Percentiles rank a stretch among this genome's conserved stretches.
Conservation (phyloP, 306 rosid genomes). For the Gillenia trifoliata region DNA sequence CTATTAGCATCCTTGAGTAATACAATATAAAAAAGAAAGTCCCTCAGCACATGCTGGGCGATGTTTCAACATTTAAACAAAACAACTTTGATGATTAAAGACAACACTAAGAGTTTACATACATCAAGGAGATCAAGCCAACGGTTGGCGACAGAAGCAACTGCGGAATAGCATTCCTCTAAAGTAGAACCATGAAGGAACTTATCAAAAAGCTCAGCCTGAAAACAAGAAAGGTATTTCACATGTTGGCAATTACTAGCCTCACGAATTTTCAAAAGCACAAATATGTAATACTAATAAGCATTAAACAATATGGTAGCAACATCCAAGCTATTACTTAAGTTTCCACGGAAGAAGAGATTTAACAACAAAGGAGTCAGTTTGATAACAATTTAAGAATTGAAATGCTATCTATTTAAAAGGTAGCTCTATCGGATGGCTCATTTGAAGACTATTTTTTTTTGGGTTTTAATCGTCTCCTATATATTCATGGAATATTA, state of each 20-base stretch:
- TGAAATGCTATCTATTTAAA: neutral
- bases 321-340: neutral
- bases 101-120: constrained; percentile 28
- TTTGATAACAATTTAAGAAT: too few relatives aligned
- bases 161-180: constrained; percentile 87
- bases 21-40: neutral
- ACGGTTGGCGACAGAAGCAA: constrained; percentile 80
- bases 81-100: constrained; percentile 13
- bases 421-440: neutral
- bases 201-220: constrained; percentile 97
- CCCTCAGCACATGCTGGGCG: neutral
- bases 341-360: neutral
- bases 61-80: neutral
- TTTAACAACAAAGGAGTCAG: neutral
- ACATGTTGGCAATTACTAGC: neutral
- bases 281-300: neutral
- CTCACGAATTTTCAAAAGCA: neutral
- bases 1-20: neutral
- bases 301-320: neutral
- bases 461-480: neutral
- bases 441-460: neutral
- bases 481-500: neutral
- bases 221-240: constrained; percentile 27
- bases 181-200: constrained; percentile 88
- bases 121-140: constrained; percentile 99